Evolutionary conservation across 495 filamentous ascomycete species (phyloP).

Genomic region (Amphirosellinia nigrospora): DNA sequence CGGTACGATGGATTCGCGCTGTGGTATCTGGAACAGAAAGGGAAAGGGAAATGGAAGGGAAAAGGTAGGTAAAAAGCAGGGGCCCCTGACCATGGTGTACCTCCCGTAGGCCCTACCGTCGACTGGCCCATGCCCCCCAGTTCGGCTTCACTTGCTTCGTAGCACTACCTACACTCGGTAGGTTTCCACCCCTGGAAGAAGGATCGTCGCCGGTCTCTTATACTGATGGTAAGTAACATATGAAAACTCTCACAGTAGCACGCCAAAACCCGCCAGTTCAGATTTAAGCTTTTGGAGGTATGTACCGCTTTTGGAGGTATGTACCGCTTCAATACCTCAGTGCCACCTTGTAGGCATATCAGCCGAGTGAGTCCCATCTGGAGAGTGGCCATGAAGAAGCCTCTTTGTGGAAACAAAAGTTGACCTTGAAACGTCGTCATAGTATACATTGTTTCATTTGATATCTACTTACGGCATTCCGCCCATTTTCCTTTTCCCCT

Average conservation of each 20-base stretch:
- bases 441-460: neutral
- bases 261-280: neutral
- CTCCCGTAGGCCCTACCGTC: too few species aligned
- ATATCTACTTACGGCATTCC: neutral
- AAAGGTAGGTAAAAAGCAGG: too few species aligned
- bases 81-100: neutral
- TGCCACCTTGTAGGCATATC: neutral
- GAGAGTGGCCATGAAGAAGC: neutral
- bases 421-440: neutral
- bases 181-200: neutral
- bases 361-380: neutral
- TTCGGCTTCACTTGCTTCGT: conserved; percentile 19
- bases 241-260: too few species aligned
- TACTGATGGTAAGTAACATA: too few species aligned
- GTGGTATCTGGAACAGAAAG: conserved; percentile 6
- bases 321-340: too few species aligned
- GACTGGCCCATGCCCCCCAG: neutral
- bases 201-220: neutral
- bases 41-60: too few species aligned
- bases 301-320: too few species aligned
- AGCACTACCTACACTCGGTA: neutral
- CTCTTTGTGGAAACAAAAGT: neutral
- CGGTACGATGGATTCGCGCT: too few species aligned
- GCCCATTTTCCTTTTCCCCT: neutral
- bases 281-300: too few species aligned